These are phyloP conservation scores for Neonectria faginata DNA, from an alignment of 2,329 filamentous ascomycete species.

Conservation along the genomic window DNA sequence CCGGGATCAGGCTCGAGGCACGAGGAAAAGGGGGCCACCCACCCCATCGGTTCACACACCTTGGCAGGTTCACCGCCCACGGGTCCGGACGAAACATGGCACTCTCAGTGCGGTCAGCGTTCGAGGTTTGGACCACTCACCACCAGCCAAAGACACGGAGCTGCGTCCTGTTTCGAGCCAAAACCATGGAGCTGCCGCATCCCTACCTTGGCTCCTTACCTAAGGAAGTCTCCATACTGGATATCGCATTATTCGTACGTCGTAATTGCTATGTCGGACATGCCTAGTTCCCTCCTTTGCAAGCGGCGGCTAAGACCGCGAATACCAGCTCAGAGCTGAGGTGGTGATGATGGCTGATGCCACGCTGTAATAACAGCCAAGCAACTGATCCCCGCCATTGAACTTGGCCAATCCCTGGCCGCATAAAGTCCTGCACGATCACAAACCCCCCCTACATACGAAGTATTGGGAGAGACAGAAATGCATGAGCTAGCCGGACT, in stretches of 20 bases:
- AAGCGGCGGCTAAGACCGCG: neutral
- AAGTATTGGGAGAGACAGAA: neutral
- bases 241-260: neutral
- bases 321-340: neutral
- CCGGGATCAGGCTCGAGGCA: conserved; percentile 38
- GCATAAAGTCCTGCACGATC: conserved; percentile 21
- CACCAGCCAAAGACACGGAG: conserved; percentile 1
- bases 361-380: conserved; percentile 11
- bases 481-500: conserved; percentile 13
- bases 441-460: conserved; percentile 1
- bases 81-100: conserved; percentile 22
- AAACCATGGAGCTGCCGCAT: neutral
- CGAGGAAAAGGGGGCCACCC: conserved; percentile 40
- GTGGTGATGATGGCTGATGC: conserved; percentile 3
- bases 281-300: neutral
- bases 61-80: conserved; percentile 29
- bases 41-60: conserved; percentile 33
- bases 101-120: conserved; percentile 2
- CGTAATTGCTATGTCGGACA: neutral
- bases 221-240: too few species aligned
- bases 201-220: conserved; percentile 10
- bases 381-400: conserved; percentile 10
- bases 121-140: neutral
- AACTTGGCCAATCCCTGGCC: conserved; percentile 17
- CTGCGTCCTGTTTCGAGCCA: neutral